These are phyloP conservation scores for Leersia perrieri DNA, from an alignment of 176 grass and related monocot genomes.

Conservation along the genomic window DNA sequence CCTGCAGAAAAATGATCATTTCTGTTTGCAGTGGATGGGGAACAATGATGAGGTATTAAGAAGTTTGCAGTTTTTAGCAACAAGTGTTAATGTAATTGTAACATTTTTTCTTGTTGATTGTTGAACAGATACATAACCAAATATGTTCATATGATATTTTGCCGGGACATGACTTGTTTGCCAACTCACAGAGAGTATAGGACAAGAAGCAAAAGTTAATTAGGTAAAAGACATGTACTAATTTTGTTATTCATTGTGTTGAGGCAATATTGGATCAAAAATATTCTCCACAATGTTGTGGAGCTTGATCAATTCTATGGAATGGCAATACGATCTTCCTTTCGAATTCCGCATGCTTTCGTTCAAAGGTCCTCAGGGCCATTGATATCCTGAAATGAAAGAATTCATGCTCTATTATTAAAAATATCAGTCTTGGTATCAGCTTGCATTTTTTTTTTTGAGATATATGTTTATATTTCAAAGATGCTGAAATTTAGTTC, in stretches of 20 bases:
- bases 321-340: background rate
- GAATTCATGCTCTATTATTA: background rate
- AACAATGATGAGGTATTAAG: conserved; percentile 2
- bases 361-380: conserved; percentile 43
- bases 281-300: conserved; percentile 27
- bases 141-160: conserved; percentile 21
- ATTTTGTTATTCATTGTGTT: background rate
- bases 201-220: conserved; percentile 4
- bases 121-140: conserved; percentile 15
- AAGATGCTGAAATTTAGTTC: background rate
- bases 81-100: background rate
- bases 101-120: conserved; percentile 9
- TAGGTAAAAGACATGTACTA: background rate
- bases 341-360: background rate
- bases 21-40: background rate
- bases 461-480: background rate
- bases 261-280: conserved; percentile 19
- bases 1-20: conserved; percentile 39
- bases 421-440: background rate
- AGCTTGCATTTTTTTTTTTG: background rate
- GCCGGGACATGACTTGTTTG: background rate
- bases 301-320: conserved; percentile 21
- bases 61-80: conserved; percentile 18
- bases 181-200: background rate
- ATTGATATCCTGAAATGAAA: conserved; percentile 53